phyloP scores from a whole-genome alignment of 2,329 filamentous ascomycete species.

The Fusarium graminum region DNA sequence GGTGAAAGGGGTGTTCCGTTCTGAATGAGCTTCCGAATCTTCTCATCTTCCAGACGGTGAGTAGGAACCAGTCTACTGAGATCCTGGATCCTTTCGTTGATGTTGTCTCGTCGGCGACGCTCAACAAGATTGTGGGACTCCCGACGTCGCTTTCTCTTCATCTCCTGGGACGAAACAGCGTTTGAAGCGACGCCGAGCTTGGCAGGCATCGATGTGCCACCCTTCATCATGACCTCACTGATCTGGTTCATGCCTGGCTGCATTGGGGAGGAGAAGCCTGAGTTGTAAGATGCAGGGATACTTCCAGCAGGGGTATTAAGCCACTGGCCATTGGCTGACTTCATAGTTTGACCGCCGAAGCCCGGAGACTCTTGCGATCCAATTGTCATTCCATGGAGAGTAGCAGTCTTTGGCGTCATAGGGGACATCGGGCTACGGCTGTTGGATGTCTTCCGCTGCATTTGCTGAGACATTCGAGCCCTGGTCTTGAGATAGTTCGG shows the following conservation, averaged over 20 bases:
- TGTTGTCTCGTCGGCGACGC: constrained; percentile 93
- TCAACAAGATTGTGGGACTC: constrained; percentile 98
- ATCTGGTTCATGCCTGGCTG: constrained; percentile 80
- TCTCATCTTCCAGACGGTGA: constrained; percentile 95
- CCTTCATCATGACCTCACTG: constrained; percentile 88
- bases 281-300: constrained; percentile 87
- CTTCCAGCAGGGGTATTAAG: constrained; percentile 84
- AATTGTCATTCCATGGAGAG: constrained; percentile 79
- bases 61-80: constrained; percentile 91
- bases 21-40: constrained; percentile 92
- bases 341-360: constrained; percentile 85
- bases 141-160: constrained; percentile 89
- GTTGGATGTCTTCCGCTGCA: constrained; percentile 80
- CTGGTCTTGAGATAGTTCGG: constrained; percentile 72
- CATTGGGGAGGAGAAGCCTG: constrained; percentile 87
- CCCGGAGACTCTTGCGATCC: constrained; percentile 74
- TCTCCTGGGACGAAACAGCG: constrained; percentile 84
- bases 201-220: constrained; percentile 87
- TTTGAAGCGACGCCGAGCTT: constrained; percentile 75
- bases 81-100: constrained; percentile 98
- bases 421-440: constrained; percentile 72
- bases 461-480: constrained; percentile 69
- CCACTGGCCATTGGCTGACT: constrained; percentile 90
- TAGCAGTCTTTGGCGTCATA: constrained; percentile 88
- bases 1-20: constrained; percentile 93